Conservation (phyloP, 495 filamentous ascomycete species). For the Chlorociboria aeruginascens region DNA sequence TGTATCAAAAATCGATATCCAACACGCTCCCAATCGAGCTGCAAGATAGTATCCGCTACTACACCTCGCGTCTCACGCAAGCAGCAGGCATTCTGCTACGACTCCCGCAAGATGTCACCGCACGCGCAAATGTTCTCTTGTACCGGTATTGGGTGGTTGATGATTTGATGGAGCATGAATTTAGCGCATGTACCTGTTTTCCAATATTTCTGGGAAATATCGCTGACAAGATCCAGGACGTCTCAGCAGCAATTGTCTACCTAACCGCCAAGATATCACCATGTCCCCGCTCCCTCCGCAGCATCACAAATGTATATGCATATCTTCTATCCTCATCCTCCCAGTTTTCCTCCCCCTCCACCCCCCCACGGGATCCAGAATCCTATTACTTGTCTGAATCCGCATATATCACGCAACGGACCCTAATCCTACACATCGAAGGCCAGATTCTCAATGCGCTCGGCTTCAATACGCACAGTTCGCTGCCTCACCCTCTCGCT, state of each 20-base stretch:
- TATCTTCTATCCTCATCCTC: slow-evolving; percentile 66
- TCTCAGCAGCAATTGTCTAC: slow-evolving; percentile 73
- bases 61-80: slow-evolving; percentile 69
- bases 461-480: slow-evolving; percentile 71
- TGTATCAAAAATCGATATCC: slow-evolving; percentile 39
- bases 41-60: slow-evolving; percentile 57
- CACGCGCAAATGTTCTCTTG: slow-evolving; percentile 78
- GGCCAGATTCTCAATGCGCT: slow-evolving; percentile 61
- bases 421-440: slow-evolving; percentile 56
- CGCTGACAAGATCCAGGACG: slow-evolving; percentile 39
- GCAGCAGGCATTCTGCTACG: slow-evolving; percentile 76
- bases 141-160: slow-evolving; percentile 66
- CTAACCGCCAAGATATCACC: slow-evolving; percentile 76
- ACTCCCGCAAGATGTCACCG: slow-evolving; percentile 78
- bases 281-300: slow-evolving; percentile 61
- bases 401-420: slow-evolving; percentile 48
- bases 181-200: slow-evolving; percentile 25
- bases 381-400: slow-evolving; percentile 65
- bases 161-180: slow-evolving; percentile 30
- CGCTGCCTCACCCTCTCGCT: slow-evolving; percentile 75
- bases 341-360: slow-evolving; percentile 26
- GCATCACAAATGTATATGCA: slow-evolving; percentile 70
- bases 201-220: slow-evolving; percentile 3
- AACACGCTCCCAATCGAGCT: slow-evolving; percentile 65
- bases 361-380: slow-evolving; percentile 33